These are phyloP conservation scores for Yarrowia hollandica DNA, from an alignment of 805 yeast species.

Conservation along the genomic window DNA sequence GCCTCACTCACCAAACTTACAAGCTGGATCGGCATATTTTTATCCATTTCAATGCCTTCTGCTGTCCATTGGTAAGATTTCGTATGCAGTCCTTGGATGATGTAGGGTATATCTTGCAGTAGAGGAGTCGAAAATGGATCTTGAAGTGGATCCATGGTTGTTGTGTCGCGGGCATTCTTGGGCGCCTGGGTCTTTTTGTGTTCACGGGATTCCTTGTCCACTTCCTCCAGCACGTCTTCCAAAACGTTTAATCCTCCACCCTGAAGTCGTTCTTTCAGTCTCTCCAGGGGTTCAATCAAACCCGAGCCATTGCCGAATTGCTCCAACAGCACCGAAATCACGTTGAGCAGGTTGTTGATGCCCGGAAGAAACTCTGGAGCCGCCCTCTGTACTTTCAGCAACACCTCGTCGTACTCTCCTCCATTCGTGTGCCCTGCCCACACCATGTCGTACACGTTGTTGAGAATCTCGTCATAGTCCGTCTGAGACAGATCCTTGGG, in stretches of 20 bases:
- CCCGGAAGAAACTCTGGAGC: slow-evolving; percentile 10
- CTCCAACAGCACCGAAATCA: not conserved
- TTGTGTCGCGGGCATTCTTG: not conserved
- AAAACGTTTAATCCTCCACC: not conserved
- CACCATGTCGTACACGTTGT: slow-evolving; percentile 12
- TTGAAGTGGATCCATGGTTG: not conserved
- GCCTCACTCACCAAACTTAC: slow-evolving; percentile 18
- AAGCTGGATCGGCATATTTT: slow-evolving; percentile 30
- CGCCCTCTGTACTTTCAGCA: not conserved
- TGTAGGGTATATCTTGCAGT: slow-evolving; percentile 39
- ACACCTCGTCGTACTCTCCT: not conserved
- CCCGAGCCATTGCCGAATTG: slow-evolving; percentile 7
- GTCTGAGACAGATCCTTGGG: not conserved
- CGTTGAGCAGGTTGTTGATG: slow-evolving; percentile 8
- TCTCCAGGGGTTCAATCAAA: not conserved
- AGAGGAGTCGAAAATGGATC: not conserved
- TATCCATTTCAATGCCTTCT: slow-evolving; percentile 4
- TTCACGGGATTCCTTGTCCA: not conserved
- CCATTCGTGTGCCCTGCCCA: slow-evolving; percentile 13
- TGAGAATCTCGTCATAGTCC: slow-evolving; percentile 20
- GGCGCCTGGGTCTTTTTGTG: not conserved
- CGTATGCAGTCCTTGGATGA: slow-evolving; percentile 40
- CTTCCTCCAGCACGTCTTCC: not conserved
- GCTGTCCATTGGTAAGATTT: slow-evolving; percentile 32
- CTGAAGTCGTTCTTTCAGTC: not conserved